Evolutionary conservation across 345 rosid species (phyloP).

Genomic region (Rhodamnia argentea): DNA sequence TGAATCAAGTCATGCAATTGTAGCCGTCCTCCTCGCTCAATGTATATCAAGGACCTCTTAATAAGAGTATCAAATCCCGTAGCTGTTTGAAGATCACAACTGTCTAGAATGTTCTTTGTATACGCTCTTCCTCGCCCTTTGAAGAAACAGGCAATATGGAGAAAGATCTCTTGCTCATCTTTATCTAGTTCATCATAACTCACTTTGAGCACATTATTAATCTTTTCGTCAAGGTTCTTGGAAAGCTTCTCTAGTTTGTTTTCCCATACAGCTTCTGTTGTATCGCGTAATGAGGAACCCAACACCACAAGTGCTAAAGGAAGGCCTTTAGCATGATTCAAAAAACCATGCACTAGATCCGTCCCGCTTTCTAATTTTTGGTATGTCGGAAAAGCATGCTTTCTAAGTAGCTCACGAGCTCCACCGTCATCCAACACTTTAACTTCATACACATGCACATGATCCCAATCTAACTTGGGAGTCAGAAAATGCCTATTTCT

Average conservation of each 20-base stretch:
- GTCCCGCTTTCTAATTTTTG: rapidly evolving
- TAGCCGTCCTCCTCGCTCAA: rapidly evolving
- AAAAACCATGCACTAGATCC: background rate
- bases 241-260: background rate
- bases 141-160: background rate
- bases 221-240: rapidly evolving
- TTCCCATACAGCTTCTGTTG: background rate
- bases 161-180: background rate
- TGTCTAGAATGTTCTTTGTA: too few relatives aligned
- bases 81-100: too few relatives aligned
- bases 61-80: too few relatives aligned
- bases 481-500: background rate
- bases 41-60: background rate
- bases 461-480: background rate
- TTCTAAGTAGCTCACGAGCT: rapidly evolving
- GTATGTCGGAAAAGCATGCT: background rate
- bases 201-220: background rate
- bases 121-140: too few relatives aligned
- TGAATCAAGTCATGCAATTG: background rate
- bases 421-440: rapidly evolving
- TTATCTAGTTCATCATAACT: background rate
- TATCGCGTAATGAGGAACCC: background rate
- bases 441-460: background rate
- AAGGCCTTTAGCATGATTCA: background rate
- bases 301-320: background rate